Conservation (phyloP, 1,284 basidiomycete species). For the Cystobasidium slooffiae region DNA sequence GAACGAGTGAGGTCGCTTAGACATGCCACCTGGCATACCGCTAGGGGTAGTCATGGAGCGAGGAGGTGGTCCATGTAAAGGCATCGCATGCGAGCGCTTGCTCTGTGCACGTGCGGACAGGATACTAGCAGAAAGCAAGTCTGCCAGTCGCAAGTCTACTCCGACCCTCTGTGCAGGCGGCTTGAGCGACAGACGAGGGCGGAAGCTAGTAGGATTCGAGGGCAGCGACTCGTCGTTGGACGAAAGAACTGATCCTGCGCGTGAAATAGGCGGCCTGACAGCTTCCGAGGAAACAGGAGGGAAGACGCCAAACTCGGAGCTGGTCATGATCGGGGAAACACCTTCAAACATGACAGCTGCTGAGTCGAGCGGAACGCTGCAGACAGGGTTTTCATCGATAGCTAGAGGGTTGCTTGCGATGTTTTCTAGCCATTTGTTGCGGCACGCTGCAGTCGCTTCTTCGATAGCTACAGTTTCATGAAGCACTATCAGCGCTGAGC, state of each 20-base stretch:
- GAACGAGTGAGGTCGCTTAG: conserved; percentile 32
- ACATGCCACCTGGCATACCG: neutral
- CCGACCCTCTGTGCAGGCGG: conserved; percentile 39
- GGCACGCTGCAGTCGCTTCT: conserved; percentile 1
- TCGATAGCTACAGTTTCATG: conserved; percentile 18
- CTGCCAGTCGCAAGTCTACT: conserved; percentile 36
- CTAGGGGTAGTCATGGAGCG: conserved; percentile 14
- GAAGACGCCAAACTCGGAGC: conserved; percentile 19
- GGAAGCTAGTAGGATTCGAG: neutral
- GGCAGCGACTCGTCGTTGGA: neutral
- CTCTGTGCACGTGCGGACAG: conserved; percentile 39
- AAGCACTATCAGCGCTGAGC: neutral
- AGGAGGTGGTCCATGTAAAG: conserved; percentile 40
- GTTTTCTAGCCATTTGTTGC: conserved; percentile 21
- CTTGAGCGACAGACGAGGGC: conserved; percentile 39
- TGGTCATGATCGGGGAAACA: conserved; percentile 22
- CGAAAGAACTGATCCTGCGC: conserved; percentile 10
- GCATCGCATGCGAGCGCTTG: conserved; percentile 44
- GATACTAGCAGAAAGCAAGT: conserved; percentile 26
- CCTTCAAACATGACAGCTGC: conserved; percentile 8
- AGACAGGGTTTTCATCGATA: conserved; percentile 27
- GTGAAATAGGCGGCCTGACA: neutral
- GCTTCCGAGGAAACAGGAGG: conserved; percentile 20
- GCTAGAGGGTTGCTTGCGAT: conserved; percentile 17
- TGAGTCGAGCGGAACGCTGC: conserved; percentile 27